Base-by-base conservation (phyloP, 1,139 yeast species). In the Geotrichum klebahnii region DNA sequence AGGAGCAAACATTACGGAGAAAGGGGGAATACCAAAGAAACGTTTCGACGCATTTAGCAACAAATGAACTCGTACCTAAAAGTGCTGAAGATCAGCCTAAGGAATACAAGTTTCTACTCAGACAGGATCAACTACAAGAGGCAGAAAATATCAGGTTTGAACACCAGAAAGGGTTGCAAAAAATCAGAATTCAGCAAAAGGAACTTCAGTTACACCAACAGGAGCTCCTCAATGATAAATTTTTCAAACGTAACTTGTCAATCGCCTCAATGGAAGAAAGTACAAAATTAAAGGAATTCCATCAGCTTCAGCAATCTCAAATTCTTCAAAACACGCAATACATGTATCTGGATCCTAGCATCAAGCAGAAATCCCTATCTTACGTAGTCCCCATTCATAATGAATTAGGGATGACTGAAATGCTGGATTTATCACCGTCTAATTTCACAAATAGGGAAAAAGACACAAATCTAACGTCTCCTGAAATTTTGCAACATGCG, bases 181-280 rank as follows among this genome's bases (percentile, higher is more conserved):
- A 56, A 81, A 79, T 61, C 70, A 83, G 58, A 81, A 81, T 9
- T 76, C 83, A 10, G 72, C 75, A 41, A 80, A 74, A 42, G 29
- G 29, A 44, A 20, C 14, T 31, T 19, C 28, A 38, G 14, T 28
- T 31, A 17, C 55, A 38, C 20, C 44, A 42, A 12, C 32, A 41
- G 12, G 39, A 31, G 17, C 39, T 40, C 6, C 38, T 19, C 14
- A 45, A 44, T 26, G 31, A 44, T 16, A 44, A 44, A 20, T 40
- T 44, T 6, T 40, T 34, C 12, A 40, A 44, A 20, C 46, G 33
- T 20, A 19, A 33, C 8, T 19, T 10, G 20, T 44, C 46, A 12
- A 28, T 34, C 5, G 32, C 33, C 14, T n/a, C n/a, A n/a, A n/a
- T n/a, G n/a, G 46, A 44, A 6, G 41, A 34, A n/a, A 34, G 46